A percentile compares a stretch with the other conserved stretches of the same genome.
phyloP scores from a whole-genome alignment of 2,329 filamentous ascomycete species.

The Colletotrichum tropicicola region DNA sequence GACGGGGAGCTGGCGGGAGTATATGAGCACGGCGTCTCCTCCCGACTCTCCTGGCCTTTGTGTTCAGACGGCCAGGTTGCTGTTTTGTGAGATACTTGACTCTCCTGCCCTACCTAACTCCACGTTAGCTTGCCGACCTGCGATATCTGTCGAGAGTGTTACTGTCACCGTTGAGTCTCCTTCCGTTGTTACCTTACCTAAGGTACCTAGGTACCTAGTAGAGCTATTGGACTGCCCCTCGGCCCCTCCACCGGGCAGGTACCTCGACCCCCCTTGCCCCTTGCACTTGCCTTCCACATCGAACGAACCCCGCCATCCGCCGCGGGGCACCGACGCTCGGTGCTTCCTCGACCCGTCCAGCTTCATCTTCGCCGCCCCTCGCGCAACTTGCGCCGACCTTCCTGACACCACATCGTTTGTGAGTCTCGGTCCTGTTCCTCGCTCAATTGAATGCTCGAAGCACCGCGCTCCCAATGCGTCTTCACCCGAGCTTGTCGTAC shows the following conservation, averaged over 20 bases:
- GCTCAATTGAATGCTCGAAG: background rate
- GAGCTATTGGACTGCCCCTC: no score
- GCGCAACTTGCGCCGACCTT: background rate
- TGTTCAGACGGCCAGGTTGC: background rate
- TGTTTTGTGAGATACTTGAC: background rate
- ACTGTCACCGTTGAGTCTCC: no score
- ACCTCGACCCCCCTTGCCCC: background rate
- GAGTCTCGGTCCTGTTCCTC: background rate
- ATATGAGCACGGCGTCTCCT: constrained; percentile 24
- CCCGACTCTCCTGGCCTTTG: background rate
- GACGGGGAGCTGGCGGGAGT: background rate
- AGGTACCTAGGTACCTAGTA: no score
- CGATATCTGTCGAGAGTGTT: no score
- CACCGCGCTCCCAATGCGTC: background rate
- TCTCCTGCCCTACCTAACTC: no score
- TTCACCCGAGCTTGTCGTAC: background rate
- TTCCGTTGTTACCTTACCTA: no score
- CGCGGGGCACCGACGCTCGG: constrained; percentile 18
- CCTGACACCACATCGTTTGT: background rate
- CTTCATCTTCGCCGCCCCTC: constrained; percentile 5
- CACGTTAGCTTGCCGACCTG: no score
- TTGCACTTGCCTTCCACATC: background rate
- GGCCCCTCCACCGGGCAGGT: background rate
- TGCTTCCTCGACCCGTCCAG: constrained; percentile 1
- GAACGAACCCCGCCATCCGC: constrained; percentile 27